These are phyloP conservation scores for Colletotrichum tropicale DNA, from an alignment of 2,329 filamentous ascomycete species.

Conservation along the genomic window DNA sequence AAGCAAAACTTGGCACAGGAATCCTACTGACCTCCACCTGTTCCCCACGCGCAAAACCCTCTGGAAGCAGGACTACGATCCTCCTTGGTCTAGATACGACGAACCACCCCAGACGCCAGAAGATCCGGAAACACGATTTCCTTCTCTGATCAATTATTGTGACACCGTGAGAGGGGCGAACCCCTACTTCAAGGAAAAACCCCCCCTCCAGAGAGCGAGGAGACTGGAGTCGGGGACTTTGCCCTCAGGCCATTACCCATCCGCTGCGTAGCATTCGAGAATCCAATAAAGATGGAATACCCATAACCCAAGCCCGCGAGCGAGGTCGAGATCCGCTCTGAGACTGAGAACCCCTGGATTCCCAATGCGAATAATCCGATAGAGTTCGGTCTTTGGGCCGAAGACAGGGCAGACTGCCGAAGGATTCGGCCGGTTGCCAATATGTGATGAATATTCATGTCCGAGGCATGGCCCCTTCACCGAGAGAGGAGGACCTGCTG, in stretches of 20 bases:
- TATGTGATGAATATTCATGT: not conserved
- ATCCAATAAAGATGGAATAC: not conserved
- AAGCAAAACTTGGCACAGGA: not conserved
- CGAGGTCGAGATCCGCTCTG: not conserved
- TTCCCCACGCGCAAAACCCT: not conserved
- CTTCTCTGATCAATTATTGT: not conserved
- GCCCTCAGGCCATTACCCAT: not conserved
- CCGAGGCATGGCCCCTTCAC: not conserved
- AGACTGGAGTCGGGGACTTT: not conserved
- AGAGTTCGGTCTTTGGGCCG: not conserved
- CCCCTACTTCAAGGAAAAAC: not conserved
- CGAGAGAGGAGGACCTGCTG: not conserved
- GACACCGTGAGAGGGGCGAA: not conserved
- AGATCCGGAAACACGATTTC: not conserved
- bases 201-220: not conserved
- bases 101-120: not conserved
- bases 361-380: not conserved
- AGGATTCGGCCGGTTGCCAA: conserved; percentile 6
- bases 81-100: not conserved
- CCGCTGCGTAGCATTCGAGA: not conserved
- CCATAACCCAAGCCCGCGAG: not conserved
- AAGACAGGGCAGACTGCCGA: not conserved
- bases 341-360: not conserved
- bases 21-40: not conserved
- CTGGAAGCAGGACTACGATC: not conserved